phyloP scores from a whole-genome alignment of 1,139 yeast species.

The Blastobotrys aristatus region DNA sequence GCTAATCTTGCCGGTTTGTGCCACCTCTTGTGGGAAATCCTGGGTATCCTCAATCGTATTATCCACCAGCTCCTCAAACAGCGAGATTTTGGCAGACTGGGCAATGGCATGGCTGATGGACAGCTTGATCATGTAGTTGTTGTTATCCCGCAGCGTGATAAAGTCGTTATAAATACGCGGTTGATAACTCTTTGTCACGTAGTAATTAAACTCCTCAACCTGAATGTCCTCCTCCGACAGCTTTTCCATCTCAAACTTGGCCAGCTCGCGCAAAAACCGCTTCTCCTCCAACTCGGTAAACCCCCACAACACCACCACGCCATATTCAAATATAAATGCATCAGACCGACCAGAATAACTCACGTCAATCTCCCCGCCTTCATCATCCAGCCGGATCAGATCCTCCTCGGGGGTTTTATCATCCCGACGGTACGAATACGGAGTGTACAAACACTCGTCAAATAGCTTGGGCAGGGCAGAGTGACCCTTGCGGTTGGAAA shows the following conservation, averaged over 20 bases:
- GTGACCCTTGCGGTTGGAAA: slow-evolving; percentile 66
- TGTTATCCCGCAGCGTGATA: slow-evolving; percentile 84
- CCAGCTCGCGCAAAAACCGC: slow-evolving; percentile 75
- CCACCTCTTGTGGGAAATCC: slow-evolving; percentile 93
- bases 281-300: slow-evolving; percentile 78
- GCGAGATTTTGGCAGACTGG: slow-evolving; percentile 87
- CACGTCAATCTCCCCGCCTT: slow-evolving; percentile 90
- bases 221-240: slow-evolving; percentile 87
- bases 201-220: slow-evolving; percentile 89
- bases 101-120: slow-evolving; percentile 90
- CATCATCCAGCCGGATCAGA: slow-evolving; percentile 74
- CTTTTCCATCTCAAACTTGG: slow-evolving; percentile 85
- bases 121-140: slow-evolving; percentile 82
- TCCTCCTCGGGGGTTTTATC: slow-evolving; percentile 39
- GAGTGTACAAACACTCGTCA: slow-evolving; percentile 91
- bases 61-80: slow-evolving; percentile 92
- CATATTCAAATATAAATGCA: slow-evolving; percentile 85
- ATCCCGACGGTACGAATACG: slow-evolving; percentile 70
- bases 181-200: slow-evolving; percentile 86
- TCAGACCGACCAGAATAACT: slow-evolving; percentile 68
- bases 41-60: slow-evolving; percentile 96
- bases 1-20: slow-evolving; percentile 87
- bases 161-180: slow-evolving; percentile 94
- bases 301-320: slow-evolving; percentile 95
- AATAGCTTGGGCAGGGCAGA: slow-evolving; percentile 76